Evolutionary conservation across 164 flowering plant species (phyloP).

Genomic region (Hamamelis virginiana): DNA sequence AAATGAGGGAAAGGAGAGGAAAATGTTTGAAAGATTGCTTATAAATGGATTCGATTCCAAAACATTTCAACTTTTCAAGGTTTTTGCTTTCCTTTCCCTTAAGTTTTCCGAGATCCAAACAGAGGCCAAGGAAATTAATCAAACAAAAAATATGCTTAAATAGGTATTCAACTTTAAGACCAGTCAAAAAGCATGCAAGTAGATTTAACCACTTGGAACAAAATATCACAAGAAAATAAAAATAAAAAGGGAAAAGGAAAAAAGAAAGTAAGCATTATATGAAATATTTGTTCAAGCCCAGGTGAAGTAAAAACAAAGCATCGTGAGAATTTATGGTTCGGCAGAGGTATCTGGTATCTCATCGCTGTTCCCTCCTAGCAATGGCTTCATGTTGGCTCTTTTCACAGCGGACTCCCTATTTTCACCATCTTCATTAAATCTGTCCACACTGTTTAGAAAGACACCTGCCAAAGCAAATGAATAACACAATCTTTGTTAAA

Average conservation of each 20-base stretch:
- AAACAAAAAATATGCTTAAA: neutral
- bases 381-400: slow-evolving; percentile 30
- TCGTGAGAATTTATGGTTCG: slow-evolving; percentile 9
- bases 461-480: slow-evolving; percentile 25
- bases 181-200: neutral
- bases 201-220: neutral
- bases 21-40: too few relatives aligned
- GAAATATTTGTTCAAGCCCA: neutral
- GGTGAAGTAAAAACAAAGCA: neutral
- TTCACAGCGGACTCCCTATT: slow-evolving; percentile 2
- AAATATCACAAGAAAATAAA: too few relatives aligned
- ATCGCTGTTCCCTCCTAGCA: slow-evolving; percentile 27
- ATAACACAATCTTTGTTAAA: neutral
- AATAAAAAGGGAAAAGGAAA: too few relatives aligned
- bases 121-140: too few relatives aligned
- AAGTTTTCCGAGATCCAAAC: too few relatives aligned
- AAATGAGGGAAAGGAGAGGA: too few relatives aligned
- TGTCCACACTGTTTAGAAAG: slow-evolving; percentile 34
- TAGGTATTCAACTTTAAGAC: neutral
- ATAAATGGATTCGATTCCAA: too few relatives aligned
- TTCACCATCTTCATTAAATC: slow-evolving; percentile 26
- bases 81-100: too few relatives aligned
- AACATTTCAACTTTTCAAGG: too few relatives aligned
- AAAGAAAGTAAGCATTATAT: neutral
- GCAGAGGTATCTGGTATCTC: neutral